phyloP scores from a whole-genome alignment of 306 rosid species.

The Quercus engelmannii region DNA sequence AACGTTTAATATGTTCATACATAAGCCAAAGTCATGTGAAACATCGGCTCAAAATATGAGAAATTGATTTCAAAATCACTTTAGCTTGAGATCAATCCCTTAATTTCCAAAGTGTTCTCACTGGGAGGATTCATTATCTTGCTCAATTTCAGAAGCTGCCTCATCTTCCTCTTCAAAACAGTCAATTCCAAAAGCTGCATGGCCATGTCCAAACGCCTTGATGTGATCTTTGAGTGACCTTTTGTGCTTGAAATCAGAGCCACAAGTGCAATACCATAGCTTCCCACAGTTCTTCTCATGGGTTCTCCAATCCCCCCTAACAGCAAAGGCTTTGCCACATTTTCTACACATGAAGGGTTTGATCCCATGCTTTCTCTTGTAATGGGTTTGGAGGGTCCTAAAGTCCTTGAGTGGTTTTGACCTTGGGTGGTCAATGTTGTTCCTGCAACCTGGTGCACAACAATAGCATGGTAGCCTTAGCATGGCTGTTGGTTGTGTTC shows the following conservation, averaged over 20 bases:
- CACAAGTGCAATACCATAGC: conserved; percentile 94
- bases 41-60: conserved; percentile 8
- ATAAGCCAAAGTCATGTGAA: neutral
- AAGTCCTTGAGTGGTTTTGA: conserved; percentile 85
- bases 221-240: conserved; percentile 88
- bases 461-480: conserved; percentile 92
- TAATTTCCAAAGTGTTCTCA: conserved; percentile 8
- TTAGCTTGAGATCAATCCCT: neutral
- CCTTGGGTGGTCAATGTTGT: conserved; percentile 94
- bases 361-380: conserved; percentile 89
- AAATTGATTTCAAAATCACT: neutral
- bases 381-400: conserved; percentile 94
- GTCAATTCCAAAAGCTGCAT: conserved; percentile 64
- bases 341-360: conserved; percentile 86
- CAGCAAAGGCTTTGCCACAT: conserved; percentile 92
- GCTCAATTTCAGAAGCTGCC: conserved; percentile 63
- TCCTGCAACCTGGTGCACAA: conserved; percentile 78
- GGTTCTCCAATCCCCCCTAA: conserved; percentile 95
- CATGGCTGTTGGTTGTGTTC: conserved; percentile 95
- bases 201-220: conserved; percentile 85
- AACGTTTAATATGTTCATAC: neutral
- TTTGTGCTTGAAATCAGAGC: conserved; percentile 90
- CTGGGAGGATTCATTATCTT: conserved; percentile 39
- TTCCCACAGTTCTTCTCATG: conserved; percentile 97
- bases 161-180: conserved; percentile 68